phyloP scores from a whole-genome alignment of 768 basidiomycete genomes.

The Boletus vinaceobasis region DNA sequence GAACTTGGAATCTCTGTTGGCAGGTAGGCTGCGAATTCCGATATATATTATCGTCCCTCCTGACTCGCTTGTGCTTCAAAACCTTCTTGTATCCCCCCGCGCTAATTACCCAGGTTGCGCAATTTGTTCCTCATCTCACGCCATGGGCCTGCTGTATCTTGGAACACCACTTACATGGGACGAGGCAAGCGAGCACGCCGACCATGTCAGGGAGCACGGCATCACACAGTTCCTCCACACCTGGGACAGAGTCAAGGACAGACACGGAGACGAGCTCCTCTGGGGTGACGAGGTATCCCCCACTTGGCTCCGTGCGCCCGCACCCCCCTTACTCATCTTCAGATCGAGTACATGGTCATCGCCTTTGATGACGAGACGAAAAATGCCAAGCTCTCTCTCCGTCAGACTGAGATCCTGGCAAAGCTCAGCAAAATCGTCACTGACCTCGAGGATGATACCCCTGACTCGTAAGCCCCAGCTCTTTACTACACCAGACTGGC shows the following conservation, averaged over 20 bases:
- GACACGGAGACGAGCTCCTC: slow-evolving; percentile 84
- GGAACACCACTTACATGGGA: slow-evolving; percentile 94
- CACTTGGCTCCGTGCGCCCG: not conserved
- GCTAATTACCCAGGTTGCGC: slow-evolving; percentile 5
- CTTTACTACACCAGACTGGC: not conserved
- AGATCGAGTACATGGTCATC: slow-evolving; percentile 98
- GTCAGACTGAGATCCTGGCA: slow-evolving; percentile 89
- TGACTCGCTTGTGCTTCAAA: too few relatives aligned
- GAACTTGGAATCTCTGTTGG: not conserved
- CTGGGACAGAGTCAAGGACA: slow-evolving; percentile 90
- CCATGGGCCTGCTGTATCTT: slow-evolving; percentile 89
- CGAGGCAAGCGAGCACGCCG: slow-evolving; percentile 80
- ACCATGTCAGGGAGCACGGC: slow-evolving; percentile 89
- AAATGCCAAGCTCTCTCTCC: slow-evolving; percentile 85
- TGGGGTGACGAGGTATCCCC: slow-evolving; percentile 95
- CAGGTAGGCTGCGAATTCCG: not conserved
- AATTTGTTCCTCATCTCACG: slow-evolving; percentile 7
- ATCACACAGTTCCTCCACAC: slow-evolving; percentile 93
- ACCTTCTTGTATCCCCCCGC: not conserved
- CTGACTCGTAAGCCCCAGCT: slow-evolving; percentile 50
- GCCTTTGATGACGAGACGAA: slow-evolving; percentile 74
- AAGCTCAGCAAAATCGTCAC: slow-evolving; percentile 69
- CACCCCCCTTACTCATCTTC: slow-evolving; percentile 10
- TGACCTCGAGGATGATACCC: slow-evolving; percentile 51
- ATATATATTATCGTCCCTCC: not conserved